Base-by-base conservation (phyloP, 768 basidiomycete genomes). In the Pleurotus cornucopiae region DNA sequence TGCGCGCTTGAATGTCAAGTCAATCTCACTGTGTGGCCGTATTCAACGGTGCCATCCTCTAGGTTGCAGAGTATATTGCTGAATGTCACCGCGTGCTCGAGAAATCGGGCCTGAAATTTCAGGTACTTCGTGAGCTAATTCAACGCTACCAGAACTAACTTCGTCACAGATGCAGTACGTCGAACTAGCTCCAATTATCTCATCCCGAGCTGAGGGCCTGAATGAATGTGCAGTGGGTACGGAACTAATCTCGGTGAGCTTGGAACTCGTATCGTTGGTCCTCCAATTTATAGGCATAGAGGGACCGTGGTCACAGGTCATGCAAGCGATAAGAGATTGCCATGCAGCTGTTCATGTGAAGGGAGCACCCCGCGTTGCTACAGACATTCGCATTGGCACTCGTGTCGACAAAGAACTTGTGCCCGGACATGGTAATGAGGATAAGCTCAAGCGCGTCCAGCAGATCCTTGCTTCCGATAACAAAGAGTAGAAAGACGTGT, bases 311-410 rank as follows among this genome's bases (percentile, higher is more conserved):
- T 76, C 80, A 20, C 74, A 83, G 49, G 96, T 98, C 40, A 86
- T 81, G 57, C 77, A 88, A 62, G 92, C 88, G 2, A 97, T 98
- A 59, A 90, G 93, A 61, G 90, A 89, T 58, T 97, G 94, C 66
- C 96, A 98, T 66, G 79, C 80, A 21, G 92, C 91, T 1, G 88
- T 94, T 4, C 93, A 95, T 60, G 83, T 80, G 0, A 79, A 81
- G 66, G 91, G 90, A 20, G 80, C 82, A 0, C 83, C 84, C 13
- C 83, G 88, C 51, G 80, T 94, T 53, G 91, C 91, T 9, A 96
- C 95, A 11, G 95, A 98, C 71, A 89, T 98, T 58, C 87, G 96
- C 23, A 95, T 98, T 53, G 96, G 96, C 43, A 98, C 96, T 1
- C 84, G 95, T 46, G 78, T 81, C 20, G 81, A 95, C 69, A 81